phyloP scores from a whole-genome alignment of 2,329 filamentous ascomycete species.

The Scolecobasidium constrictum region DNA sequence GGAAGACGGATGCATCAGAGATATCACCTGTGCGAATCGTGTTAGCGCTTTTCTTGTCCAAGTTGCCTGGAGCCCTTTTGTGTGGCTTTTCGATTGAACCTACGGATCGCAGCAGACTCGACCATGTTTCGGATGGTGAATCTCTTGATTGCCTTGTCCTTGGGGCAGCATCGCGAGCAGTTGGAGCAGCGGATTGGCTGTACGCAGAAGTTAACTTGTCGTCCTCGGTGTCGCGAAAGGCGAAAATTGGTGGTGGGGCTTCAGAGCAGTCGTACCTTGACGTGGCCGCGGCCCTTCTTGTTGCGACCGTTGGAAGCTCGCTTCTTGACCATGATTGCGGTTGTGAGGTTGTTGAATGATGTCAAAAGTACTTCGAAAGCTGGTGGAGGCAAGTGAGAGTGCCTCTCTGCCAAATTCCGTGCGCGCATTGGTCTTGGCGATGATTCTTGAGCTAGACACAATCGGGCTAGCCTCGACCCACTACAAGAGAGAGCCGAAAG shows the following conservation, averaged over 20 bases:
- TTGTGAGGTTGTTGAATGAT: too few relatives aligned
- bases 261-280: too few relatives aligned
- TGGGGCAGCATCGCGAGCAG: slow-evolving; percentile 76
- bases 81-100: slow-evolving; percentile 32
- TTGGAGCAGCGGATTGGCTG: slow-evolving; percentile 95
- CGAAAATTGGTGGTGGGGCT: too few relatives aligned
- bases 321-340: slow-evolving; percentile 65
- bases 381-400: too few relatives aligned
- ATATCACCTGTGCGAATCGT: slow-evolving; percentile 71
- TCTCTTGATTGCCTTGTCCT: slow-evolving; percentile 99
- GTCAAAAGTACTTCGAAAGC: too few relatives aligned
- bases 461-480: too few relatives aligned
- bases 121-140: slow-evolving; percentile 99
- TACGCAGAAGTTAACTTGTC: slow-evolving; percentile 98
- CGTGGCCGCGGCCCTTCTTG: slow-evolving; percentile 68
- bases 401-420: too few relatives aligned
- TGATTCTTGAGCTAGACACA: too few relatives aligned
- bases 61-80: not conserved
- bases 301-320: slow-evolving; percentile 82
- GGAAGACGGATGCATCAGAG: slow-evolving; percentile 97
- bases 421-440: too few relatives aligned
- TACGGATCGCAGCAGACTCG: slow-evolving; percentile 99
- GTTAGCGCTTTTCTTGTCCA: not conserved
- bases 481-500: too few relatives aligned
- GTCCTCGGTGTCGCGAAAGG: too few relatives aligned